Evolutionary conservation across 805 yeast species (phyloP), one percentile per base, ranked within the genome.

Genomic region (Hanseniaspora nectarophila): DNA sequence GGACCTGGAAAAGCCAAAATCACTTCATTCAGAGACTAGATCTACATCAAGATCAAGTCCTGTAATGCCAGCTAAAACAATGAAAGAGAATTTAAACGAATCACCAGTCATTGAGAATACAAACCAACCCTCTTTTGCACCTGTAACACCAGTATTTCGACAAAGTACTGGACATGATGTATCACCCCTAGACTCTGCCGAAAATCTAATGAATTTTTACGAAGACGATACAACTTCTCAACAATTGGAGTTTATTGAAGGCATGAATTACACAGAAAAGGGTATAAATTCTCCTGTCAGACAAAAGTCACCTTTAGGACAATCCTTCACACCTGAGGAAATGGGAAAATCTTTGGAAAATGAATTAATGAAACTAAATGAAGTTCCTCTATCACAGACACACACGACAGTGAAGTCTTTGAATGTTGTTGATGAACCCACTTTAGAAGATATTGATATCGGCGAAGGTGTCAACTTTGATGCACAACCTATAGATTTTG

Each of bases 281-380:
- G 23, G 34, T 9, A 18, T 42, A 5, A 42, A 42, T 18, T 42
- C 45, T 21, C 45, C 45, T 3, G 24, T 28, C 10, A 42, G 18
- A 16, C 20, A 21, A 37, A 29, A 9, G 24, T 29, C 34, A 18
- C 45, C 45, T 28, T 13, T 20, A 6, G 10, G n/a, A 28, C 24
- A 42, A 28, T 15, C 18, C 4, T 13, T 8, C 10, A 29, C 12
- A 18, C 7, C 34, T 7, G 24, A 29, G 18, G 8, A 33, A 6
- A 15, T 38, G 21, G 51, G 40, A 40, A 39, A 32, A 31, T 32
- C 45, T 13, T 18, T 47, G 20, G 51, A 47, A 39, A 26, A 32
- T 3, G 51, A 47, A 29, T 29, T 47, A 6, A 15, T 47, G 13
- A 47, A 28, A 31, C 23, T 47, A 21, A 39, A 39, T 12, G 32